Base-by-base conservation (phyloP, 345 rosid species). In the Draba incana region DNA sequence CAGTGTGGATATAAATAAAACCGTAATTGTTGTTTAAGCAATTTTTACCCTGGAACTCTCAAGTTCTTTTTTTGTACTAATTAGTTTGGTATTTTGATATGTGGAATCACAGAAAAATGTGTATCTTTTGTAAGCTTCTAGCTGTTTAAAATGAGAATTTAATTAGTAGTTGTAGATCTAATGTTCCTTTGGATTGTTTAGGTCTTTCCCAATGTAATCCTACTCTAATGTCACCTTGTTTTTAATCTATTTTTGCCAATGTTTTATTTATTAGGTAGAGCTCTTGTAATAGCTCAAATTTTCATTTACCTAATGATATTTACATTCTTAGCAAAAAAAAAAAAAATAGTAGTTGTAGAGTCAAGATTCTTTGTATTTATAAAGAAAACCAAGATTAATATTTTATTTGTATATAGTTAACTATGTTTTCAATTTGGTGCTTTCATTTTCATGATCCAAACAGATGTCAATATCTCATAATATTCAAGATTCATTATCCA, bases 401-500 rank as follows among this genome's bases (percentile, higher is more conserved):
- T 42, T 51, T 60, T 60, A 50, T 60, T 30, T 5, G 16, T 25
- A 50, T 41, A 6, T 33, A 12, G 8, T 1, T 69, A 20, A 24
- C 31, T 4, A 63, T 25, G 38, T 11, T 4, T 39, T 71, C 7
- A 71, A 45, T 27, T 37, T 37, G 75, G 1, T 25, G 55, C 49
- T 63, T 49, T 63, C 64, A 1, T 47, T 71, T 55, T 54, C 69
- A 46, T 15, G 16, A 71, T 55, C 69, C 47, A 46, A 45, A 62
- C 14, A 33, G 49, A 55, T 71, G 57, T 42, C 69, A 53, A 16
- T 9, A 48, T 30, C 50, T 44, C 12, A 47, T 9, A 25, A 4
- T 48, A 12, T 39, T 64, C 45, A 52, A 55, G 55, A 70, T 53
- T 65, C 61, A 47, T 35, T 20, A 20, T 20, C 20, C 20, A 33